Evolutionary conservation across 768 basidiomycete species (phyloP), one percentile per base, ranked within the genome.

Genomic region (Russula lepida): DNA sequence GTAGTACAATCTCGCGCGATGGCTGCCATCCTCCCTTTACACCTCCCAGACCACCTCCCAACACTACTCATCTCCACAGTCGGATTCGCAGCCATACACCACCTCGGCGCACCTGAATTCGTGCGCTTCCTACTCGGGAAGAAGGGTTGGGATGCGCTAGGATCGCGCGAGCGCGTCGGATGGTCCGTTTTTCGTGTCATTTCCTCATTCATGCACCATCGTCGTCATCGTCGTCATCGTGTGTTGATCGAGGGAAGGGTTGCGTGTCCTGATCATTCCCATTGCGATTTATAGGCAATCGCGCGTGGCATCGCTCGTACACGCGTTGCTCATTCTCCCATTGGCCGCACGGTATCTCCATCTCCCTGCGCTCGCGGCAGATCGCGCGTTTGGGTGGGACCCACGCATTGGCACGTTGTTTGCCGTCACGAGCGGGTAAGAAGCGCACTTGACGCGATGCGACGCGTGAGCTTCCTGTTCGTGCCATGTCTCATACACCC

Each of bases 351-450:
- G 76, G 56, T 79, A 78, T 39, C 74, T 91, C 23, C 70, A 77
- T 46, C 71, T 75, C 15, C 72, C 79, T 0, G 77, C 72, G 17
- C 74, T 87, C 19, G 70, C 73, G 28, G 67, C 73, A n/a, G 85
- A 93, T 71, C 81, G 82, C 33, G 85, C 84, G 6, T 92, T 86
- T 68, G 92, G 90, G 6, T 92, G 88, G 79, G 80, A 88, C 64
- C 75, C 80, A 1, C 62, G 70, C 21, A 77, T 79, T 5, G 86
- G 84, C 23, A 75, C 79, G 49, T 74, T 86, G 2, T 75, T 83
- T 65, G 88, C 87, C 25, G 78, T 95, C 51, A 83, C 88, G 32
- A 78, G 79, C 53, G 92, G 86, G 87, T 88, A 60, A 65, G 76
- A n/a, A 11, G 73, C 25, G n/a, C 13, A 37, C 30, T 47, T 1